Conservation (phyloP, 1,139 yeast species). For the Suzukiozyma palmioleophila region DNA sequence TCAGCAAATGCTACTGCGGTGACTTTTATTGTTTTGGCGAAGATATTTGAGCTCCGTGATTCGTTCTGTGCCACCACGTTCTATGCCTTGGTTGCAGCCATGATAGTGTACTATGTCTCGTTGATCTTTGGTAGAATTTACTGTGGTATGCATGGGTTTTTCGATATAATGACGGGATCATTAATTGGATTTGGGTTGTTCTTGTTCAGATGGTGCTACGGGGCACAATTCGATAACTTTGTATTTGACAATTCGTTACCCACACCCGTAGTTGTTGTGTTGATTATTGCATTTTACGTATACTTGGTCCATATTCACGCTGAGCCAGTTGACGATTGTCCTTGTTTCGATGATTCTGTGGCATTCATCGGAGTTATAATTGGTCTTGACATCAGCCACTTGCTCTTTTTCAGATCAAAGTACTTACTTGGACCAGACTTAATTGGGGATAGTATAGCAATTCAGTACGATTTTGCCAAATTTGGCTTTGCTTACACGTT, state of each 20-base stretch:
- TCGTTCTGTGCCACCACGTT: constrained; percentile 6
- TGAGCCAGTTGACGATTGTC: constrained; percentile 89
- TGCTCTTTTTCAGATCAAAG: constrained; percentile 30
- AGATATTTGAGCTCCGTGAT: constrained; percentile 15
- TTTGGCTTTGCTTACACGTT: constrained; percentile 40
- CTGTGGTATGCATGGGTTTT: constrained; percentile 96
- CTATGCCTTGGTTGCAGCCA: constrained; percentile 11
- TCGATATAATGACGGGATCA: constrained; percentile 69
- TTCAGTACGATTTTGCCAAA: constrained; percentile 35
- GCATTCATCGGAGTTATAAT: constrained; percentile 88
- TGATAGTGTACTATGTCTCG: constrained; percentile 54
- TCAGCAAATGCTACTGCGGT: constrained; percentile 90
- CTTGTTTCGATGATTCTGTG: constrained; percentile 93
- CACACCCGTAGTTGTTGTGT: constrained; percentile 33
- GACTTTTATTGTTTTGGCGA: constrained; percentile 43
- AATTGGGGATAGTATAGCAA: constrained; percentile 25
- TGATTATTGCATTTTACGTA: constrained; percentile 38
- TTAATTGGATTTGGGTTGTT: constrained; percentile 54
- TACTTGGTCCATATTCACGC: constrained; percentile 65
- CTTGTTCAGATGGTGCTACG: constrained; percentile 33
- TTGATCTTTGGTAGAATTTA: constrained; percentile 78
- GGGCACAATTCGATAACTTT: constrained; percentile 37
- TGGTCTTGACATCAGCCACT: constrained; percentile 63
- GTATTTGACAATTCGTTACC: constrained; percentile 24
- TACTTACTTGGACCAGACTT: constrained; percentile 19